Percentiles rank a stretch among this genome's conserved stretches.
Conservation (phyloP, 2,329 filamentous ascomycete species). For the Phyllosticta capitalensis region DNA sequence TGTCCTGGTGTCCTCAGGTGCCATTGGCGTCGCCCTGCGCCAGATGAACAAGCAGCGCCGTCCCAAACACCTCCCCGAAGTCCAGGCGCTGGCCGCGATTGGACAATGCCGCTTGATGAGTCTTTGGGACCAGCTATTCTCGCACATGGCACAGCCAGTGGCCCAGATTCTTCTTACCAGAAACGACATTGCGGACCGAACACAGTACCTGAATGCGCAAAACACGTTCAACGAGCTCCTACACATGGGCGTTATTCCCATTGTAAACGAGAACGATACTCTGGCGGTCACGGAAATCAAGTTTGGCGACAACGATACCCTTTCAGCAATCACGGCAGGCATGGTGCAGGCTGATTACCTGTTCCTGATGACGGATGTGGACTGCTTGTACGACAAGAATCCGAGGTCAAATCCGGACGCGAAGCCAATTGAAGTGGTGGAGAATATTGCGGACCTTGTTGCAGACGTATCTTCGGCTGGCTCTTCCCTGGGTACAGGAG, state of each 20-base stretch:
- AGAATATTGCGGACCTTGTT: slow-evolving; percentile 72
- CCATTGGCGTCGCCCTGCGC: slow-evolving; percentile 85
- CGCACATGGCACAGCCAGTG: slow-evolving; percentile 77
- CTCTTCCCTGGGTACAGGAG: slow-evolving; percentile 81
- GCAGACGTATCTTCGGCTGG: slow-evolving; percentile 89
- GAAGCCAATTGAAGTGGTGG: slow-evolving; percentile 80
- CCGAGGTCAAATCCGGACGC: slow-evolving; percentile 78
- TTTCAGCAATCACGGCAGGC: slow-evolving; percentile 90
- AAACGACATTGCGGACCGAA: slow-evolving; percentile 93
- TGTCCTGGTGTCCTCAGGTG: slow-evolving; percentile 92
- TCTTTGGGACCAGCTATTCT: slow-evolving; percentile 89
- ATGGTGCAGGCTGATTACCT: slow-evolving; percentile 97
- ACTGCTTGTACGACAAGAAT: slow-evolving; percentile 95
- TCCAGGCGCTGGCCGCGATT: slow-evolving; percentile 91
- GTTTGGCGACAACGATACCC: slow-evolving; percentile 96
- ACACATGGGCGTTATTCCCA: slow-evolving; percentile 92
- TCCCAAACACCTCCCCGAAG: slow-evolving; percentile 80
- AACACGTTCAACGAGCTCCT: slow-evolving; percentile 87
- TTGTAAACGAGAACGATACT: slow-evolving; percentile 98
- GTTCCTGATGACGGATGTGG: slow-evolving; percentile 98
- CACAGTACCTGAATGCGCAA: slow-evolving; percentile 92
- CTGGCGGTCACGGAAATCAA: slow-evolving; percentile 97
- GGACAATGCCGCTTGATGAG: slow-evolving; percentile 92
- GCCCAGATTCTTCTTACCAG: slow-evolving; percentile 90
- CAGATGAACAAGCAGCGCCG: slow-evolving; percentile 81